Conservation (phyloP, 495 filamentous ascomycete species). For the Xylaria cubensis region DNA sequence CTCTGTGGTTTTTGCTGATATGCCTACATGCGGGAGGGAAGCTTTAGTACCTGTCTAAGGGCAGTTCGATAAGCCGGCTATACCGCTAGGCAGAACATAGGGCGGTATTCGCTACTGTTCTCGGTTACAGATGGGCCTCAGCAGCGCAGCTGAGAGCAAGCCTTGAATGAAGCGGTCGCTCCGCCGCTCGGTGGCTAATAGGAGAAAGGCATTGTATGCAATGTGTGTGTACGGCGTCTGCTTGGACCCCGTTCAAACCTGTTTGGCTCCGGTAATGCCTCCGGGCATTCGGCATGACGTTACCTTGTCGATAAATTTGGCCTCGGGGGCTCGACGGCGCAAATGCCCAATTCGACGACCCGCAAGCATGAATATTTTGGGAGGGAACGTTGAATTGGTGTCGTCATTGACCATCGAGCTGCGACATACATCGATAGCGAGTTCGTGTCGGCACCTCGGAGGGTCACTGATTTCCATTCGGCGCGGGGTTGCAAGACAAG, state of each 20-base stretch:
- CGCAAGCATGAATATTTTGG: not conserved
- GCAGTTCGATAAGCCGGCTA: conserved; percentile 20
- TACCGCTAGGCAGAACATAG: conserved; percentile 25
- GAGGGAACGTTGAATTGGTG: not conserved
- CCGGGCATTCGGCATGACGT: conserved; percentile 17
- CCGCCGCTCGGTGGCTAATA: not conserved
- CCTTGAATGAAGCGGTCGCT: not conserved
- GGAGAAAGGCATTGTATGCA: not conserved
- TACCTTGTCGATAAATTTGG: conserved; percentile 8
- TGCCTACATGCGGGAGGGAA: not conserved
- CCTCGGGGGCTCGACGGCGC: not conserved
- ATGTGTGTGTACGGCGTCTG: conserved; percentile 17
- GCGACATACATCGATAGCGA: conserved; percentile 22
- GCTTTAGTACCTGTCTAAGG: conserved; percentile 15
- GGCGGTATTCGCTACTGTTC: not conserved
- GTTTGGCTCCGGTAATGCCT: conserved; percentile 13
- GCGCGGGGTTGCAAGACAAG: conserved; percentile 26
- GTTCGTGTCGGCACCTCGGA: conserved; percentile 24
- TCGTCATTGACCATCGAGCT: conserved; percentile 21
- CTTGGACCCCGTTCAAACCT: conserved; percentile 13
- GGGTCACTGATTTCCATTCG: conserved; percentile 10
- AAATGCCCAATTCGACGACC: conserved; percentile 7
- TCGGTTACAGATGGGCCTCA: not conserved
- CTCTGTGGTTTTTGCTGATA: not conserved
- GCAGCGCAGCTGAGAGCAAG: conserved; percentile 13